These are phyloP conservation scores for Pichia cephalocereana DNA, from an alignment of 805 yeast species.

Conservation along the genomic window DNA sequence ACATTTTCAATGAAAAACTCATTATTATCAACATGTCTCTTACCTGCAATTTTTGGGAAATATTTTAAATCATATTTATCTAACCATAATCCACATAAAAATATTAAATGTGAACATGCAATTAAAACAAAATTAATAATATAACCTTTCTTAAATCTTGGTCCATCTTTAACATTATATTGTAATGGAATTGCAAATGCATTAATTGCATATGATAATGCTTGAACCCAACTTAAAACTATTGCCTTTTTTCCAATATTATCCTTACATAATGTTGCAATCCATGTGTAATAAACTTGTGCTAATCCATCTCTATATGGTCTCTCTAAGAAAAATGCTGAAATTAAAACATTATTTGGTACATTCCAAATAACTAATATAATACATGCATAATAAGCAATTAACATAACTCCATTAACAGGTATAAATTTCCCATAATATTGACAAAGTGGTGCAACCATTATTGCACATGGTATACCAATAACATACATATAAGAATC, in stretches of 20 bases:
- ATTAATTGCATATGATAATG: constrained; percentile 12
- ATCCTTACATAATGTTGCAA: constrained; percentile 47
- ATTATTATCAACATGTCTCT: constrained; percentile 6
- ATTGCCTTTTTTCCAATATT: constrained; percentile 49
- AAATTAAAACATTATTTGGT: constrained; percentile 51
- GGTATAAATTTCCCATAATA: constrained; percentile 34
- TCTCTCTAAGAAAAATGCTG: constrained; percentile 51
- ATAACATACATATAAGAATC: constrained; percentile 50
- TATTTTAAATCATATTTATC: constrained; percentile 12
- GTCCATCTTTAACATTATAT: constrained; percentile 10
- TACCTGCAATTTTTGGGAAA: constrained; percentile 12
- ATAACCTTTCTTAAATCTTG: constrained; percentile 13
- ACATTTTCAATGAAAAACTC: background rate
- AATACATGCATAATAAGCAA: constrained; percentile 45
- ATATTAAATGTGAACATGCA: constrained; percentile 7
- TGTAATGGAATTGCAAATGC: constrained; percentile 18
- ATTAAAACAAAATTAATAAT: constrained; percentile 11
- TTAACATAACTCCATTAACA: constrained; percentile 43
- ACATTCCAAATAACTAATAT: constrained; percentile 54
- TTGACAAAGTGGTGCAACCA: constrained; percentile 15
- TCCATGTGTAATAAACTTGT: constrained; percentile 50
- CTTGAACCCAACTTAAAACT: constrained; percentile 29
- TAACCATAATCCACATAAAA: constrained; percentile 9
- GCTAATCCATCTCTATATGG: constrained; percentile 50
- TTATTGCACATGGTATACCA: constrained; percentile 29